Conservation (phyloP, 257 asterid species). For the Nemophila menziesii region DNA sequence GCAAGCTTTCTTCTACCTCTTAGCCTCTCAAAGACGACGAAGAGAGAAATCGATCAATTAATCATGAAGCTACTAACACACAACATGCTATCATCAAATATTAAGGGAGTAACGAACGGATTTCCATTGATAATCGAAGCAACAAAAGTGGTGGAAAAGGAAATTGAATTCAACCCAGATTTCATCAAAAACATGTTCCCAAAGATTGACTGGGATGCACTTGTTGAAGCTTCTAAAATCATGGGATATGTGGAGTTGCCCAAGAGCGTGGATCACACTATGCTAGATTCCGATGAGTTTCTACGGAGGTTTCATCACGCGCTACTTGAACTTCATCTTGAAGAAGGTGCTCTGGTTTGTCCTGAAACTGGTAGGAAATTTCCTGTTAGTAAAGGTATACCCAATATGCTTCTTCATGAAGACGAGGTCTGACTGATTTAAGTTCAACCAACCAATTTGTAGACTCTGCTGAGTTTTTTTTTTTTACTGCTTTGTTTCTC, state of each 20-base stretch:
- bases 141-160: constrained; percentile 45
- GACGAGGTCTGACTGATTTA: constrained; percentile 90
- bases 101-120: constrained; percentile 70
- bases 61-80: constrained; percentile 85
- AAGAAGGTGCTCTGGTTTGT: constrained; percentile 79
- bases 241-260: constrained; percentile 76
- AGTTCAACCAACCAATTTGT: too few species aligned
- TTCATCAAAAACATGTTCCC: constrained; percentile 67
- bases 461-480: too few species aligned
- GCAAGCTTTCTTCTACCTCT: too few species aligned
- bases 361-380: constrained; percentile 80
- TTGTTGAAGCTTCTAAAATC: constrained; percentile 54
- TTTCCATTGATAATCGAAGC: constrained; percentile 62
- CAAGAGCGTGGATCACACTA: constrained; percentile 43
- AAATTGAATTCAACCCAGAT: constrained; percentile 53
- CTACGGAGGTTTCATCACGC: constrained; percentile 79
- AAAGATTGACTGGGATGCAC: constrained; percentile 70
- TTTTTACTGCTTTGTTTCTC: too few species aligned
- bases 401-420: constrained; percentile 89
- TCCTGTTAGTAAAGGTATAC: constrained; percentile 81
- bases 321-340: constrained; percentile 82
- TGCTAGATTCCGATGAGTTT: constrained; percentile 72
- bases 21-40: background rate
- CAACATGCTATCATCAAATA: constrained; percentile 78
- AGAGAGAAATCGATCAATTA: too few species aligned